A percentile compares a stretch with the other conserved stretches of the same genome.
These are phyloP conservation scores for Heliosperma pusillum DNA, from an alignment of 148 eudicot species.

Conservation along the genomic window DNA sequence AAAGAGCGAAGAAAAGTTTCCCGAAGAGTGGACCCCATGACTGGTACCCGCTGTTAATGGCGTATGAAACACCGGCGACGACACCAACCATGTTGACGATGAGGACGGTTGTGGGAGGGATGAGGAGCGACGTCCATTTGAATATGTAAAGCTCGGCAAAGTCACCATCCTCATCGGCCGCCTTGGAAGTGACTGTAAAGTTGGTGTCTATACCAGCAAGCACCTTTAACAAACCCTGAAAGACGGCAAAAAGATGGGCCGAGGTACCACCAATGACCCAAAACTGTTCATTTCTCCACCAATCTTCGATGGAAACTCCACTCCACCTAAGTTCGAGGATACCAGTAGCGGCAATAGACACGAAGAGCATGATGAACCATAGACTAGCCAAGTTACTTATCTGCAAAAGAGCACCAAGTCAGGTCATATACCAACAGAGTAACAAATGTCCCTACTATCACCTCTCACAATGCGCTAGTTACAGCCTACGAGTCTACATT, in stretches of 20 bases:
- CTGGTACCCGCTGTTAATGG: conserved; percentile 75
- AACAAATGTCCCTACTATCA: not conserved
- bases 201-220: conserved; percentile 80
- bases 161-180: conserved; percentile 75
- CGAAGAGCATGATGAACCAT: conserved; percentile 67
- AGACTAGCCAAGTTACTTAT: conserved; percentile 76
- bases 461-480: not conserved
- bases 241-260: conserved; percentile 81
- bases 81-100: conserved; percentile 69
- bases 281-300: conserved; percentile 95
- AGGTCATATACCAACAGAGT: not conserved
- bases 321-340: conserved; percentile 75
- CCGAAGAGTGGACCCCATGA: conserved; percentile 91
- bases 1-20: conserved; percentile 68
- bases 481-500: not conserved
- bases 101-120: conserved; percentile 79
- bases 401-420: conserved; percentile 34
- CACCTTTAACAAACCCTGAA: conserved; percentile 79
- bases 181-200: conserved; percentile 84
- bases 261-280: conserved; percentile 94
- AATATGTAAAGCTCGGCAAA: conserved; percentile 71
- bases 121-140: conserved; percentile 78
- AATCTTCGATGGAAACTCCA: conserved; percentile 72
- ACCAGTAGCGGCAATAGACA: conserved; percentile 69
- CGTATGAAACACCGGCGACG: conserved; percentile 76